Conservation (phyloP, 73 alveolate species). For the Paramecium biaurelia region DNA sequence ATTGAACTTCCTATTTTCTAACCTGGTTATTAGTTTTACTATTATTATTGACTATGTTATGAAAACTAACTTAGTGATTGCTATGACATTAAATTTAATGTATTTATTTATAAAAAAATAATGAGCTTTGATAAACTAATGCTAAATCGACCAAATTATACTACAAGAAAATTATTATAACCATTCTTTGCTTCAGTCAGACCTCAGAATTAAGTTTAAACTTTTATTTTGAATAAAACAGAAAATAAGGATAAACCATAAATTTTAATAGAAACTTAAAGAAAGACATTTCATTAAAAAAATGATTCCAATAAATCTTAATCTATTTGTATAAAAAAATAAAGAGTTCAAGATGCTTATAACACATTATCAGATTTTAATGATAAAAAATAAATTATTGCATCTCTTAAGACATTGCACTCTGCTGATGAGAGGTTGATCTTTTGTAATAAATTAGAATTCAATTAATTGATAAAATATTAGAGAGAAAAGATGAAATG, state of each 20-base stretch:
- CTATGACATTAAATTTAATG: background rate
- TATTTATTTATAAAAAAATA: background rate
- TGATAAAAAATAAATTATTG: slow-evolving; percentile 12
- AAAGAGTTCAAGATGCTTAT: slow-evolving; percentile 8
- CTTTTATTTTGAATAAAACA: background rate
- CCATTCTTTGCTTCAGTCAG: background rate
- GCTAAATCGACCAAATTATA: background rate
- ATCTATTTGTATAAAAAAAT: background rate
- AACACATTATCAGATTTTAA: background rate
- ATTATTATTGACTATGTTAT: background rate
- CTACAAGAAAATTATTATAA: background rate
- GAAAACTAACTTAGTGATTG: background rate
- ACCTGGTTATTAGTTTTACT: background rate
- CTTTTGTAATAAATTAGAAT: background rate
- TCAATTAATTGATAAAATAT: slow-evolving; percentile 13
- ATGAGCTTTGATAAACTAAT: slow-evolving; percentile 2
- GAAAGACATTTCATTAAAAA: background rate
- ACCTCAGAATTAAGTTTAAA: background rate
- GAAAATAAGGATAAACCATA: background rate
- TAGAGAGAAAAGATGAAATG: slow-evolving; percentile 55
- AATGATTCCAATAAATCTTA: background rate
- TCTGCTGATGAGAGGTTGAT: slow-evolving; percentile 46
- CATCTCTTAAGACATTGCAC: background rate
- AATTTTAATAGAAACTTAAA: background rate
- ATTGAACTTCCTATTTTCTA: background rate